phyloP scores from a whole-genome alignment of 352 stramenopile species.

The Pythium folliculosum region DNA sequence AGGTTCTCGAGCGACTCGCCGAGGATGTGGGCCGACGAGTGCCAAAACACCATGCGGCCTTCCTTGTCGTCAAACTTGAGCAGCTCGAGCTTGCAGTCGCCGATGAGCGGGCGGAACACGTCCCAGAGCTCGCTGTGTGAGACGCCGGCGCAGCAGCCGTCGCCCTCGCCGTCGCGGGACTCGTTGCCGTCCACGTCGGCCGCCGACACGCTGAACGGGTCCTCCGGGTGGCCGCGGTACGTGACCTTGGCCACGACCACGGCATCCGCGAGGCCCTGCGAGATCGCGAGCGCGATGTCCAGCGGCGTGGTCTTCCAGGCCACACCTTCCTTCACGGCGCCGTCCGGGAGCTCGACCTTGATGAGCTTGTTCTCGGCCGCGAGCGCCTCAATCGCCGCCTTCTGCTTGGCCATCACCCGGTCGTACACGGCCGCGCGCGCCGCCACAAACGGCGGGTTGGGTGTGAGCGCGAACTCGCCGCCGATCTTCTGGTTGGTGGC shows the following conservation, averaged over 20 bases:
- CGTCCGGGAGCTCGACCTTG: slow-evolving; percentile 97
- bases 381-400: slow-evolving; percentile 66
- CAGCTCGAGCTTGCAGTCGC: slow-evolving; percentile 95
- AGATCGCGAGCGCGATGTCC: slow-evolving; percentile 95
- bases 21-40: slow-evolving; percentile 99
- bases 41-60: slow-evolving; percentile 94
- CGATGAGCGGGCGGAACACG: slow-evolving; percentile 96
- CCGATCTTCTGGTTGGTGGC: slow-evolving; percentile 74
- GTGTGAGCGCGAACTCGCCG: slow-evolving; percentile 72
- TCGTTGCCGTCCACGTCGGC: slow-evolving; percentile 91
- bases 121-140: slow-evolving; percentile 94
- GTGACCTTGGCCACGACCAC: slow-evolving; percentile 93
- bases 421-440: slow-evolving; percentile 87
- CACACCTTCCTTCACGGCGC: slow-evolving; percentile 89
- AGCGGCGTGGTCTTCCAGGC: slow-evolving; percentile 96
- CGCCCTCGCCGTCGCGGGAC: slow-evolving; percentile 51
- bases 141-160: slow-evolving; percentile 52
- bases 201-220: slow-evolving; percentile 78
- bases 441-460: slow-evolving; percentile 85
- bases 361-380: slow-evolving; percentile 91
- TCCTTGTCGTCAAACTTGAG: slow-evolving; percentile 98
- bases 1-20: slow-evolving; percentile 96
- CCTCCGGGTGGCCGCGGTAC: slow-evolving; percentile 64
- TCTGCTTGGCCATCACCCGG: slow-evolving; percentile 70
- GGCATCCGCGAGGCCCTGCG: slow-evolving; percentile 93